Conservation (phyloP, 108 stramenopile genomes). For the Skeletonema costatum region DNA sequence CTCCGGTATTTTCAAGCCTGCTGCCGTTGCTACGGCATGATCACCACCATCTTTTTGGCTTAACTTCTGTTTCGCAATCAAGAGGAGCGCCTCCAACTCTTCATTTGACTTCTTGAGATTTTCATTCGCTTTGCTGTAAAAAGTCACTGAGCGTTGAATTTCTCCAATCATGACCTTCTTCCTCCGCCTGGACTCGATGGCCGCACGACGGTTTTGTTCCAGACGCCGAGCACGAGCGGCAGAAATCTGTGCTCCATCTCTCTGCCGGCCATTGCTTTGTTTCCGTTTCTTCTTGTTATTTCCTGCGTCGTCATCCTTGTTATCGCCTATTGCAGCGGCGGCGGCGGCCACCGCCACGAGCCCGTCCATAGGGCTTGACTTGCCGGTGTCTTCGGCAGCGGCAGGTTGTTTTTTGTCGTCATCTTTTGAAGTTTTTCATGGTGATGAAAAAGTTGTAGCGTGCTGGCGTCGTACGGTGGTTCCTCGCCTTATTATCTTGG, state of each 20-base stretch:
- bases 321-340: background rate
- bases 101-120: constrained; percentile 24
- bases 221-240: constrained; percentile 24
- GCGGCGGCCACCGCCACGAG: background rate
- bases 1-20: background rate
- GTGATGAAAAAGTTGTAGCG: background rate
- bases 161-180: constrained; percentile 44
- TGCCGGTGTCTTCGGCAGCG: background rate
- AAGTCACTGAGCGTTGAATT: constrained; percentile 22
- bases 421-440: background rate
- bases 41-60: background rate
- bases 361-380: background rate
- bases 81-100: constrained; percentile 26
- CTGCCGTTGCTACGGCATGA: background rate
- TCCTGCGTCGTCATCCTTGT: background rate
- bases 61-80: constrained; percentile 28
- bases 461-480: background rate
- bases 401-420: background rate
- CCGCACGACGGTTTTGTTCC: constrained; percentile 45
- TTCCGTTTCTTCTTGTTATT: background rate
- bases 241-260: background rate
- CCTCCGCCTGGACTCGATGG: constrained; percentile 34
- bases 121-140: constrained; percentile 40
- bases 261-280: background rate
- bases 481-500: background rate